A percentile compares a stretch with the other conserved stretches of the same genome.
These are phyloP conservation scores for Leersia perrieri DNA, from an alignment of 176 grass and related monocot genomes.

Conservation along the genomic window DNA sequence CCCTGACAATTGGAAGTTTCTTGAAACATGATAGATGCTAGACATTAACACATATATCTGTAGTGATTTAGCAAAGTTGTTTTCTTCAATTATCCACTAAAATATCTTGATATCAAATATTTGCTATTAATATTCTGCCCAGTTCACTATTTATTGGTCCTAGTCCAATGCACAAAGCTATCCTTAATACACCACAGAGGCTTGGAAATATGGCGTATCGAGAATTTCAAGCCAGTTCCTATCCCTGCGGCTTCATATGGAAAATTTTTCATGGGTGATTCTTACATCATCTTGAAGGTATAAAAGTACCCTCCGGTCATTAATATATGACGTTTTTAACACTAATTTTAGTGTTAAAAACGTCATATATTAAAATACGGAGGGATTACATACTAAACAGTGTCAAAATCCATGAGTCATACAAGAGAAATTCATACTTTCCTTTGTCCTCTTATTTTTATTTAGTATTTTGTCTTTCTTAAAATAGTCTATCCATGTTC, in stretches of 20 bases:
- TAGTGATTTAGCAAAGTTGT: not conserved
- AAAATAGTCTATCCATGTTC: constrained; percentile 4
- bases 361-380: too few relatives aligned
- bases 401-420: not conserved
- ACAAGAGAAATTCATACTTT: not conserved
- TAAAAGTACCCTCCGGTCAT: too few relatives aligned
- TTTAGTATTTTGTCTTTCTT: not conserved
- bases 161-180: not conserved
- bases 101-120: not conserved
- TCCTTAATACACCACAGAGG: constrained; percentile 64
- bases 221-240: constrained; percentile 79
- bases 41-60: not conserved
- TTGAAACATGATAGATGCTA: not conserved
- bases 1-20: not conserved
- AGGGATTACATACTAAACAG: not conserved
- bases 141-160: constrained; percentile 5
- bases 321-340: too few relatives aligned
- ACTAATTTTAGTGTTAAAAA: too few relatives aligned
- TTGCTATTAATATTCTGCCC: not conserved
- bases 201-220: constrained; percentile 87
- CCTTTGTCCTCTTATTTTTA: not conserved
- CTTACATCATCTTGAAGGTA: constrained; percentile 87
- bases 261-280: constrained; percentile 95
- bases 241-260: constrained; percentile 58
- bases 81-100: constrained; percentile 6